These are phyloP conservation scores for Immersiporthe knoxdaviesiana DNA, from an alignment of 2,329 filamentous ascomycete species.

Conservation along the genomic window DNA sequence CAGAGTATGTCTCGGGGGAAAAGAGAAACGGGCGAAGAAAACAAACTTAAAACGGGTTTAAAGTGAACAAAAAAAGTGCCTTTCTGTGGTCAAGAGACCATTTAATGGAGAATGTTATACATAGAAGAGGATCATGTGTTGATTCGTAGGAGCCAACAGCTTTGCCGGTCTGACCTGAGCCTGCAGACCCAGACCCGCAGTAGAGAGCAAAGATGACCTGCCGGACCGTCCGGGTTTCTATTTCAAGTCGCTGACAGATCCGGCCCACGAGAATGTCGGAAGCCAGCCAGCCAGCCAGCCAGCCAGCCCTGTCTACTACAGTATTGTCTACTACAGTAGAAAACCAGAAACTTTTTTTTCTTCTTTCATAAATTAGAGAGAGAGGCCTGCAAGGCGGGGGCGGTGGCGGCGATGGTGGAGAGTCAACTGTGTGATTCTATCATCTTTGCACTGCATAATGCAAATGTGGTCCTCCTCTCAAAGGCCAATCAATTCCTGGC, in stretches of 20 bases:
- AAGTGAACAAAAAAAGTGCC: neutral
- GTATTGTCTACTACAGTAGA: neutral
- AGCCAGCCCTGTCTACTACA: neutral
- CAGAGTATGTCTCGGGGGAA: neutral
- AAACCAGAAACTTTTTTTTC: neutral
- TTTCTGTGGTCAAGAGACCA: neutral
- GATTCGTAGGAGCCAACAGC: neutral
- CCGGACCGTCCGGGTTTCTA: slow-evolving; percentile 20
- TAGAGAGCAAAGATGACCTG: slow-evolving; percentile 3
- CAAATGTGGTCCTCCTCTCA: neutral
- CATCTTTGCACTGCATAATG: neutral
- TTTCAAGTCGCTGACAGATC: slow-evolving; percentile 13
- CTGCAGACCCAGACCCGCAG: slow-evolving; percentile 1
- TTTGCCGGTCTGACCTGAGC: neutral
- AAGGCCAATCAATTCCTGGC: neutral
- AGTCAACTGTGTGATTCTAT: neutral
- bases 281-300: neutral
- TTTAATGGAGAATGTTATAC: neutral
- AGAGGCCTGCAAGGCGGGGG: neutral
- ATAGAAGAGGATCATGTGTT: neutral
- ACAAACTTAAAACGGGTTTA: too few species aligned
- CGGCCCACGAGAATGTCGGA: neutral
- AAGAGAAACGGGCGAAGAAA: neutral
- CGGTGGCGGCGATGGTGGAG: neutral
- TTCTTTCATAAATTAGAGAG: too few species aligned